These are phyloP conservation scores for Multifurca ochricompacta DNA, from an alignment of 768 basidiomycete genomes.

Conservation along the genomic window DNA sequence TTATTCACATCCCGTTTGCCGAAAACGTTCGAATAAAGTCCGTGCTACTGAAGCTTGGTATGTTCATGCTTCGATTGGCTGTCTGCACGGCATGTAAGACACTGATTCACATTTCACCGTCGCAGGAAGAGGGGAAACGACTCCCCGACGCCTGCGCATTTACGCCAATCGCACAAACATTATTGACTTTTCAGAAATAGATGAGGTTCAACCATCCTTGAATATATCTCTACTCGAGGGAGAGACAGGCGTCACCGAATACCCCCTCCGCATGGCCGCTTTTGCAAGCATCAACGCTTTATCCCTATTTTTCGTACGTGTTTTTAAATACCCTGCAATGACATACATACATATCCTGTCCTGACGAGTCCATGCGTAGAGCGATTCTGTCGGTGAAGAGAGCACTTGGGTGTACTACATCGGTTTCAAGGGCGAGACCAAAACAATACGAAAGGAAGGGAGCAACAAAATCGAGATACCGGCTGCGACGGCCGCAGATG, in stretches of 20 bases:
- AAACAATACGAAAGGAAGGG: constrained; percentile 47
- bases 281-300: constrained; percentile 68
- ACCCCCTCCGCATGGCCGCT: constrained; percentile 67
- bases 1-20: constrained; percentile 75
- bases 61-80: constrained; percentile 4
- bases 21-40: constrained; percentile 73
- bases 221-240: constrained; percentile 66
- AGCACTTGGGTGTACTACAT: constrained; percentile 64
- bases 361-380: constrained; percentile 33
- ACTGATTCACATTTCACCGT: neutral
- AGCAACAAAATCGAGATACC: constrained; percentile 63
- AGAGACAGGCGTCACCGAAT: constrained; percentile 61
- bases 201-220: constrained; percentile 59
- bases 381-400: constrained; percentile 60
- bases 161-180: constrained; percentile 70
- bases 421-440: constrained; percentile 74
- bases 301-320: constrained; percentile 73
- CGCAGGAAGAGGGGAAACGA: constrained; percentile 66
- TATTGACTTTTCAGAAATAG: constrained; percentile 70
- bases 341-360: neutral
- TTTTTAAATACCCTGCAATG: neutral
- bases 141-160: constrained; percentile 67
- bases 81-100: constrained; percentile 4
- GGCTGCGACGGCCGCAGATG: constrained; percentile 75
- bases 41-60: constrained; percentile 69